Evolutionary conservation across 148 eudicot genomes (phyloP).

Genomic region (Heliosperma pusillum): DNA sequence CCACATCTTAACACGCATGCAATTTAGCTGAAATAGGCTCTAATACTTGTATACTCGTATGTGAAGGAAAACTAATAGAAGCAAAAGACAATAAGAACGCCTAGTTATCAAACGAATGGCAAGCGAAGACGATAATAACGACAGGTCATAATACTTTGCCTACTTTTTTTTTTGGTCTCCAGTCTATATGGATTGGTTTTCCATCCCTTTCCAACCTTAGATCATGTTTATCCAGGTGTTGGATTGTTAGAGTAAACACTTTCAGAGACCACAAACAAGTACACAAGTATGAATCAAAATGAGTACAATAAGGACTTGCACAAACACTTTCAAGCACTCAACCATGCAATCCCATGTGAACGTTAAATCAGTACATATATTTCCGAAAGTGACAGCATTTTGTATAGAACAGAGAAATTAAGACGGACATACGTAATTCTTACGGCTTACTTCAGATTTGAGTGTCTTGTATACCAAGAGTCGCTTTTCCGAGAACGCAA

Average conservation of each 20-base stretch:
- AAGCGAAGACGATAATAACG: neutral
- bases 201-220: constrained; percentile 5
- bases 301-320: constrained; percentile 2
- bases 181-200: neutral
- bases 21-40: neutral
- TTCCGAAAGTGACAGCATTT: constrained; percentile 44
- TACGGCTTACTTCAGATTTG: constrained; percentile 38
- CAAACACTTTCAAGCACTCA: neutral
- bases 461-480: constrained; percentile 39
- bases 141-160: neutral
- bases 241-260: neutral
- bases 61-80: neutral
- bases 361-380: constrained; percentile 3
- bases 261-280: constrained; percentile 1
- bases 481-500: constrained; percentile 30
- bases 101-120: neutral
- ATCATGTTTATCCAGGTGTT: constrained; percentile 1
- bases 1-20: too few relatives aligned
- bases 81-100: constrained; percentile 4
- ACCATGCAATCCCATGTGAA: constrained; percentile 1
- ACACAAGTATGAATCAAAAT: constrained; percentile 9
- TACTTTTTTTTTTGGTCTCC: neutral
- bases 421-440: constrained; percentile 40
- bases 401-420: constrained; percentile 41
- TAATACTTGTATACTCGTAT: neutral